Base-by-base conservation (phyloP, 108 stramenopile genomes). In the Conticribra weissflogii region DNA sequence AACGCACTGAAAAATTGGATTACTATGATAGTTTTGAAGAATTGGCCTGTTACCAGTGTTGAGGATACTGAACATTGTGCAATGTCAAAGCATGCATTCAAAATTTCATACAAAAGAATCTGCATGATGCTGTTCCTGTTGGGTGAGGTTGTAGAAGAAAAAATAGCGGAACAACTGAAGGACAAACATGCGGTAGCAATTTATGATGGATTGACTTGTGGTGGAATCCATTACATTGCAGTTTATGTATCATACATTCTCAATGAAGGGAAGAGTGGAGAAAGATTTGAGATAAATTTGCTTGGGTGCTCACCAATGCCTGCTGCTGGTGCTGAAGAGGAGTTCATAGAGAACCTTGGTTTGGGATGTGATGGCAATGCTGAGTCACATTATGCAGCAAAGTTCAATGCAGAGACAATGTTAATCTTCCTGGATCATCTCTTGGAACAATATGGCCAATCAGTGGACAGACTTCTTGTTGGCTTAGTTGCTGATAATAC, bases 141-240 rank as follows among this genome's bases (percentile, higher is more conserved):
- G 19, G 57, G 57, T 14, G 29, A 58, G 19, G 57, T 58, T 27
- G 24, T 58, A 12, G 57, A 58, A 32, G 32, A 33, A 2, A 58
- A 27, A 32, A 27, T 58, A 18, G 32, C 24, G 18, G 3, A 28
- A 12, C 12, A 18, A 18, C 25, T 58, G 18, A 33, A 18, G 57
- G 31, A 2, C 3, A 33, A 30, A n/a, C 31, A 58, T 2, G 57
- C n/a, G 18, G 9, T 30, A 5, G 12, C 16, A 9, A 18, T 58
- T 31, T 31, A 58, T 31, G 57, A 58, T 58, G 57, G 57, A 2
- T 58, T 28, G n/a, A 58, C 57, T 18, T 18, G 30, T 3, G n/a
- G 33, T 58, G 29, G 31, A 7, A 58, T 32, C 1, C 57, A 58
- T n/a, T 58, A 31, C 15, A 30, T 31, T 2, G 24, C 28, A 9